Evolutionary conservation across 495 filamentous ascomycete genomes (phyloP).

Genomic region (Chaetomidium leptoderma): DNA sequence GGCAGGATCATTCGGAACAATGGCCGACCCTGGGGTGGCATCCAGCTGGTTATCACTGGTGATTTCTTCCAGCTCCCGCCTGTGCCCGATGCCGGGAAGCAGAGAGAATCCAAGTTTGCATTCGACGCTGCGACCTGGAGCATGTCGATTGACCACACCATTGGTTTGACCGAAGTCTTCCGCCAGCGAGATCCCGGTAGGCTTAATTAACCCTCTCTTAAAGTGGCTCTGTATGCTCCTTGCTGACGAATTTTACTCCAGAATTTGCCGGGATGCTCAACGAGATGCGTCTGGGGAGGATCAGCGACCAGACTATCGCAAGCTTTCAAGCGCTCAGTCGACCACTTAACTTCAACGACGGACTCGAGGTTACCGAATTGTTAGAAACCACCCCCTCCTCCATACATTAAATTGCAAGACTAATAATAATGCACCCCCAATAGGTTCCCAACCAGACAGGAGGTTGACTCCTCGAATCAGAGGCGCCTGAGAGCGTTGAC

Average conservation of each 20-base stretch:
- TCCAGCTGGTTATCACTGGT: constrained; percentile 91
- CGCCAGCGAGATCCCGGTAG: constrained; percentile 85
- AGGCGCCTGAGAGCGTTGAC: constrained; percentile 65
- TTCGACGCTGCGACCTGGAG: constrained; percentile 91
- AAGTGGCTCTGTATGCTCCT: background rate
- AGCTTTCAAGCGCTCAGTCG: constrained; percentile 69
- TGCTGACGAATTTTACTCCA: constrained; percentile 30
- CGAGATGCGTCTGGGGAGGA: constrained; percentile 87
- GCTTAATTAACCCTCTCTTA: constrained; percentile 14
- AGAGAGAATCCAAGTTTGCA: constrained; percentile 73
- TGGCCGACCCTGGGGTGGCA: constrained; percentile 88
- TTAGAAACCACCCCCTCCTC: no score
- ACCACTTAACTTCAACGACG: constrained; percentile 65
- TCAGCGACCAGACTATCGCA: constrained; percentile 62
- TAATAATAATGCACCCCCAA: background rate
- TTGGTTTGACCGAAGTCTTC: constrained; percentile 92
- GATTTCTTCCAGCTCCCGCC: constrained; percentile 98
- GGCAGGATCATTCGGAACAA: constrained; percentile 79
- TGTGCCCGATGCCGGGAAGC: constrained; percentile 64
- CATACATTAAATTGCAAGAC: background rate
- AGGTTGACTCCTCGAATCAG: constrained; percentile 85
- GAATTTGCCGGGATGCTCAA: constrained; percentile 94
- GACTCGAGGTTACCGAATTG: constrained; percentile 85
- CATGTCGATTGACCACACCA: constrained; percentile 90
- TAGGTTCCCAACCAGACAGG: constrained; percentile 83